Percentiles rank a stretch among this genome's conserved stretches.
phyloP scores from a whole-genome alignment of 352 stramenopile genomes.

The Globisporangium middletonii region DNA sequence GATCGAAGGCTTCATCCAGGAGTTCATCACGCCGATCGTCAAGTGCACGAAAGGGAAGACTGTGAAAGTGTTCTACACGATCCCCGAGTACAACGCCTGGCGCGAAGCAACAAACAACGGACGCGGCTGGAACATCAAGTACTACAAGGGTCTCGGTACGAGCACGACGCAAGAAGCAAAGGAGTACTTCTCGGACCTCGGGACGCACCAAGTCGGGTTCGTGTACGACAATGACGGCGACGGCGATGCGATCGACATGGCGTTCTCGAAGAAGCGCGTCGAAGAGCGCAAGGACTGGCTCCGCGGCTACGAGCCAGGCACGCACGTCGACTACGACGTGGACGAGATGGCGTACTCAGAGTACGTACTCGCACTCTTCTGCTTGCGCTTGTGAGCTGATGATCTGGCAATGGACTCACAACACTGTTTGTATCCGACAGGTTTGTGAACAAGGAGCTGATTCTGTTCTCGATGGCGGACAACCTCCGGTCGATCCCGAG shows the following conservation, averaged over 20 bases:
- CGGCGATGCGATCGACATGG: constrained; percentile 94
- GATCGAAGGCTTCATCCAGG: constrained; percentile 86
- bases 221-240: constrained; percentile 86
- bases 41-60: constrained; percentile 92
- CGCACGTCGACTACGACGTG: constrained; percentile 90
- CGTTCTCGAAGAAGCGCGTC: constrained; percentile 95
- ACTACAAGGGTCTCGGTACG: constrained; percentile 99
- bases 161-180: constrained; percentile 95
- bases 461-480: constrained; percentile 97
- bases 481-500: constrained; percentile 96
- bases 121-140: constrained; percentile 96
- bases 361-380: constrained; percentile 30
- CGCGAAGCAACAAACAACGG: constrained; percentile 81
- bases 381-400: background rate
- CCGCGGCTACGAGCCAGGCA: constrained; percentile 73
- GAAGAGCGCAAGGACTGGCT: constrained; percentile 97
- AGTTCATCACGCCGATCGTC: constrained; percentile 98
- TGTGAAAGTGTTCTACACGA: constrained; percentile 93
- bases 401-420: constrained; percentile 1
- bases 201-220: constrained; percentile 93
- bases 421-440: constrained; percentile 20
- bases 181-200: constrained; percentile 96
- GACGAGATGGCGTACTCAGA: constrained; percentile 92
- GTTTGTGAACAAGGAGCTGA: constrained; percentile 99
- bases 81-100: constrained; percentile 96